Evolutionary conservation across 257 asterid genomes (phyloP), one percentile per base, ranked within the genome.

Genomic region (Forsythia viridissima): DNA sequence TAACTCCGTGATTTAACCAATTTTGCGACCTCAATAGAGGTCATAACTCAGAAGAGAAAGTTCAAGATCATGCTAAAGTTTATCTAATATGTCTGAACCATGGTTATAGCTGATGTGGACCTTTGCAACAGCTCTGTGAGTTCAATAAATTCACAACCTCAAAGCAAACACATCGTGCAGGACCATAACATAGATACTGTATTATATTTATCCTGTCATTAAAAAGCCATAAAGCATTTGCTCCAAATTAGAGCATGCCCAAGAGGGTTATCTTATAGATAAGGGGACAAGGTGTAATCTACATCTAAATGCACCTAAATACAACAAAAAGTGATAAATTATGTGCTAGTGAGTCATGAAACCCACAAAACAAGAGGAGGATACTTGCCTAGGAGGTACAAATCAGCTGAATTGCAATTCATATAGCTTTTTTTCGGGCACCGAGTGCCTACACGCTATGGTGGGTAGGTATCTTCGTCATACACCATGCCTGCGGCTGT

Each of bases 341-440:
- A 72, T 77, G 85, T 71, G 70, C 88, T 70, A 80, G 84, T 74
- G n/a, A n/a, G n/a, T n/a, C n/a, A n/a, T n/a, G n/a, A n/a, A n/a
- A n/a, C n/a, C n/a, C n/a, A n/a, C n/a, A 84, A 68, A 81, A 70
- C 77, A 57, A 77, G 81, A 86, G 85, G 82, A 82, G 82, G 78
- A 80, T 86, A 93, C 96, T 87, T 90, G 94, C 96, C 97, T 87
- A 90, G 82, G 81, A 79, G 77, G 81, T 83, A 61, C 72, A 75
- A 79, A 69, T 46, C 79, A 79, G 57, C 57, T 3, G 57, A 13
- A 3, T 15, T 48, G 48, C 48, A 6, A 43, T 43, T 11, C 48
- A 11, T n/a, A n/a, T n/a, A n/a, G n/a, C n/a, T 0, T 11, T 11
- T 2, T n/a, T n/a, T n/a, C n/a, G n/a, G n/a, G n/a, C n/a, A n/a